Conservation (phyloP, 2,329 filamentous ascomycete species). For the Cladosporium colombiae region DNA sequence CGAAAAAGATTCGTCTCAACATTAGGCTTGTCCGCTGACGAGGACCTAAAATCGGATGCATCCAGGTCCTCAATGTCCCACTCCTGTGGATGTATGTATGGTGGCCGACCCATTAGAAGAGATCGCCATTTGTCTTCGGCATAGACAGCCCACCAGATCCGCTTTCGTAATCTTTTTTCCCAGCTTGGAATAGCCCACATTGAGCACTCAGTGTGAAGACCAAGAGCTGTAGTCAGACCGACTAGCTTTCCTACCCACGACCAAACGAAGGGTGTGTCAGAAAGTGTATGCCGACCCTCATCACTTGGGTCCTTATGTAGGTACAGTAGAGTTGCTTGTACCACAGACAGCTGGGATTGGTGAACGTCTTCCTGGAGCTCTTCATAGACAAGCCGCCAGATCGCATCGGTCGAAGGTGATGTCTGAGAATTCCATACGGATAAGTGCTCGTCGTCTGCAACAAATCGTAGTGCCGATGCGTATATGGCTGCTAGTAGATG, state of each 20-base stretch:
- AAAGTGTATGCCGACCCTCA: background rate
- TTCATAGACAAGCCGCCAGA: slow-evolving; percentile 17
- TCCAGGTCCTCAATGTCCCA: slow-evolving; percentile 18
- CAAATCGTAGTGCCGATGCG: slow-evolving; percentile 2
- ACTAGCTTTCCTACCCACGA: slow-evolving; percentile 11
- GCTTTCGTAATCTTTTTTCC: slow-evolving; percentile 15
- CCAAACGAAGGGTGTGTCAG: slow-evolving; percentile 15
- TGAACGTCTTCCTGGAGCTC: slow-evolving; percentile 13
- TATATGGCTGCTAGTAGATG: slow-evolving; percentile 14
- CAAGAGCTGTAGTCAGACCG: slow-evolving; percentile 10
- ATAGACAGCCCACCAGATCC: slow-evolving; percentile 18
- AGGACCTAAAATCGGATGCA: background rate
- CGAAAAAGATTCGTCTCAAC: background rate
- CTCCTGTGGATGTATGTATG: slow-evolving; percentile 14
- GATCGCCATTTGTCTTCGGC: slow-evolving; percentile 18
- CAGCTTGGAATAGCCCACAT: slow-evolving; percentile 16
- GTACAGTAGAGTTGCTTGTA: slow-evolving; percentile 13
- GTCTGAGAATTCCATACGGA: slow-evolving; percentile 6
- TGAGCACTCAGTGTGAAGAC: slow-evolving; percentile 6
- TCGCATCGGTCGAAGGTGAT: background rate
- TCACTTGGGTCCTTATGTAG: slow-evolving; percentile 10
- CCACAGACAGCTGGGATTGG: slow-evolving; percentile 3
- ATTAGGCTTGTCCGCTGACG: background rate
- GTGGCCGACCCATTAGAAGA: slow-evolving; percentile 13
- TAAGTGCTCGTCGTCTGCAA: slow-evolving; percentile 8